phyloP scores from a whole-genome alignment of 768 basidiomycete species.

The Daedaleopsis nitida region DNA sequence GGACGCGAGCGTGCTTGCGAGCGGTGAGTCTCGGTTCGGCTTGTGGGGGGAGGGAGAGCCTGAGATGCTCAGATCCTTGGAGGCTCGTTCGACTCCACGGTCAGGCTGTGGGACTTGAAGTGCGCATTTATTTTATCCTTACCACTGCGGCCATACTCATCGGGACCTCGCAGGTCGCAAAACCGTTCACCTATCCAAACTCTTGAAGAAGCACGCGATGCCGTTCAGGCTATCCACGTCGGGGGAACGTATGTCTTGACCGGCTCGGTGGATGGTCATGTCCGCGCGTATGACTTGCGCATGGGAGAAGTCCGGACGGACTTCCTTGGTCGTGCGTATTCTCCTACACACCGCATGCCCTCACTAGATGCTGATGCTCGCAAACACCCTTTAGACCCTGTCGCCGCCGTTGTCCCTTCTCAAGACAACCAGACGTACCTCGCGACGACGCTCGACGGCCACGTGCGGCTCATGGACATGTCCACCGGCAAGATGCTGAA shows the following conservation, averaged over 20 bases:
- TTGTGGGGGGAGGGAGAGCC: conserved; percentile 4
- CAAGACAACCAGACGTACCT: conserved; percentile 81
- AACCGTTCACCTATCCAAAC: conserved; percentile 87
- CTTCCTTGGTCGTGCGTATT: conserved; percentile 80
- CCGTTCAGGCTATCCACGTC: conserved; percentile 78
- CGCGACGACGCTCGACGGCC: conserved; percentile 81
- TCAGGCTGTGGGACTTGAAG: conserved; percentile 92
- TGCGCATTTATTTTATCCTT: conserved; percentile 34
- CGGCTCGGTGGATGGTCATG: conserved; percentile 89
- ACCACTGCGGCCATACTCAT: neutral
- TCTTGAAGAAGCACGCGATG: conserved; percentile 86
- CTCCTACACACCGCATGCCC: too few species aligned
- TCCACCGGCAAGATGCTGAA: conserved; percentile 83
- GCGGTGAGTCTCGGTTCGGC: conserved; percentile 53
- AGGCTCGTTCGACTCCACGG: conserved; percentile 93
- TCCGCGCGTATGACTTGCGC: conserved; percentile 93
- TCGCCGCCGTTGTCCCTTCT: conserved; percentile 81
- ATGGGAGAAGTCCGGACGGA: conserved; percentile 90
- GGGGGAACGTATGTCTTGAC: conserved; percentile 67
- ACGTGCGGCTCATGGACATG: conserved; percentile 84
- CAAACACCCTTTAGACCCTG: conserved; percentile 63
- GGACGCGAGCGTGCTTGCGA: conserved; percentile 85
- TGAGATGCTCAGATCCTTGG: conserved; percentile 11
- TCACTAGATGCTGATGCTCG: neutral
- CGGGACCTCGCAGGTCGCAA: conserved; percentile 53